Evolutionary conservation across 2,329 filamentous ascomycete genomes (phyloP).

Genomic region (Aspergillus sp.): DNA sequence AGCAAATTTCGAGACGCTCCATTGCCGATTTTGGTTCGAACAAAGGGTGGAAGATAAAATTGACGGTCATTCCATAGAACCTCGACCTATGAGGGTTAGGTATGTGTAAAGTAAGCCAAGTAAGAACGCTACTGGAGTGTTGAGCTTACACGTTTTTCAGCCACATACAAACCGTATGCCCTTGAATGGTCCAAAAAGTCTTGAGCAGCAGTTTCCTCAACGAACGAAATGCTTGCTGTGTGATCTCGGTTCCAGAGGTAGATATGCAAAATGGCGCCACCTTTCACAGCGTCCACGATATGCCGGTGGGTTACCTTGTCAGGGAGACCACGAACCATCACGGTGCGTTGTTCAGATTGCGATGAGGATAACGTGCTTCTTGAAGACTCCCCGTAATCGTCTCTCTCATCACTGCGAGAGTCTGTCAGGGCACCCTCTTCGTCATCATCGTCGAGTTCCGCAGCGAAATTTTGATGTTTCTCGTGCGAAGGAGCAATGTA

Average conservation of each 20-base stretch:
- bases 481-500: background rate
- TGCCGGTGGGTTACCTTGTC: conserved; percentile 65
- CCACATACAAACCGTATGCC: conserved; percentile 67
- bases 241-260: conserved; percentile 61
- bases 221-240: conserved; percentile 67
- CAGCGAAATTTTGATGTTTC: background rate
- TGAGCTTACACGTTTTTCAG: conserved; percentile 63
- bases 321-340: conserved; percentile 64
- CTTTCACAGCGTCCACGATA: conserved; percentile 63
- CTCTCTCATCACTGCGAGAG: conserved; percentile 27
- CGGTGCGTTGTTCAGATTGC: conserved; percentile 27
- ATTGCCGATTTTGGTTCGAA: conserved; percentile 62
- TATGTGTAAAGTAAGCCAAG: background rate
- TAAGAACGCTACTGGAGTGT: background rate
- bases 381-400: conserved; percentile 22
- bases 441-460: conserved; percentile 15
- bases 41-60: conserved; percentile 63
- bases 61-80: conserved; percentile 71
- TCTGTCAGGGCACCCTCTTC: conserved; percentile 24
- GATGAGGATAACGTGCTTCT: conserved; percentile 17
- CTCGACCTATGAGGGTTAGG: conserved; percentile 54
- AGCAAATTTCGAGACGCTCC: conserved; percentile 75
- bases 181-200: conserved; percentile 66
- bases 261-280: conserved; percentile 70
- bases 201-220: conserved; percentile 61